Evolutionary conservation across 1,139 yeast species (phyloP).

Genomic region (Nakaseomyces nivariensis): DNA sequence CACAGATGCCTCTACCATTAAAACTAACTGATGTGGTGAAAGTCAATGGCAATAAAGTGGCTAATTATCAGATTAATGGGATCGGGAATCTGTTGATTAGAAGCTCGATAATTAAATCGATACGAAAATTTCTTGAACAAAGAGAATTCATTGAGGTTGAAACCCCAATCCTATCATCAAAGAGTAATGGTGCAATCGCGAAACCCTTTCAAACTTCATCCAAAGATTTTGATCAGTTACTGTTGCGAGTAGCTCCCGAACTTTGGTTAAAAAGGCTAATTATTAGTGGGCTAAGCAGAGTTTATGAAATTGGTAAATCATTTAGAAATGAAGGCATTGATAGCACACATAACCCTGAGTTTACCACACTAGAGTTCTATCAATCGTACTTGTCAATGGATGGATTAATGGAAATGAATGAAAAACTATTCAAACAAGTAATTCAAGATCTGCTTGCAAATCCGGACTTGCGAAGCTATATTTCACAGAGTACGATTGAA

Average conservation of each 20-base stretch:
- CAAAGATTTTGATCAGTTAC: constrained; percentile 36
- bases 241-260: constrained; percentile 86
- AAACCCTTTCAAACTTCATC: constrained; percentile 61
- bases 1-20: constrained; percentile 64
- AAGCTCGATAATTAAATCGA: constrained; percentile 41
- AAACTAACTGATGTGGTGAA: constrained; percentile 44
- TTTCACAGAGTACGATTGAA: constrained; percentile 30
- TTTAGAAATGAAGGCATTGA: constrained; percentile 93
- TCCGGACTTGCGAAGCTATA: constrained; percentile 3
- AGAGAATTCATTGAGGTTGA: constrained; percentile 71
- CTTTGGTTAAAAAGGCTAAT: constrained; percentile 79
- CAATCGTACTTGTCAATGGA: constrained; percentile 91
- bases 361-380: constrained; percentile 95
- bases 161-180: constrained; percentile 69
- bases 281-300: constrained; percentile 73
- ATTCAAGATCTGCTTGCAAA: constrained; percentile 10
- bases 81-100: constrained; percentile 45
- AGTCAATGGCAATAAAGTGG: constrained; percentile 58
- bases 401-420: constrained; percentile 64
- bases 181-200: constrained; percentile 85
- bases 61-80: constrained; percentile 59
- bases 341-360: constrained; percentile 96
- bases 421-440: constrained; percentile 41
- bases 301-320: constrained; percentile 76
- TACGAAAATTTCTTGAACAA: constrained; percentile 47